Conservation (phyloP, 371 early-diverging fungal genomes). For the Coemansia sp. region DNA sequence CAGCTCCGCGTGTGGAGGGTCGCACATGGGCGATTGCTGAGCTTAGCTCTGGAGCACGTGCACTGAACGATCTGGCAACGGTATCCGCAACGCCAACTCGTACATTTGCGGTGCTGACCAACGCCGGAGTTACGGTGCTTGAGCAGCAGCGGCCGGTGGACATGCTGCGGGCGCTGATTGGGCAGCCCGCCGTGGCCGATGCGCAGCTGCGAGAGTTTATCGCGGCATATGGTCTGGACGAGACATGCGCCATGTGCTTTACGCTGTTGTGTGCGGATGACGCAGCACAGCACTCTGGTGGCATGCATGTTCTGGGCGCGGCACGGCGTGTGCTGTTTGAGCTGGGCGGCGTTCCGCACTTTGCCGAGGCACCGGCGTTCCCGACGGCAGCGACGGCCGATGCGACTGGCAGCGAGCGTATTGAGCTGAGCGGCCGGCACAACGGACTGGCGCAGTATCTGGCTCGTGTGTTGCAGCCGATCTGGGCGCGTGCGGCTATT, state of each 20-base stretch:
- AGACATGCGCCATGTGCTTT: constrained; percentile 76
- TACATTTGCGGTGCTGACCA: constrained; percentile 71
- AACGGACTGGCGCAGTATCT: constrained; percentile 78
- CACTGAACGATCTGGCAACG: constrained; percentile 65
- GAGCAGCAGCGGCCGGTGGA: constrained; percentile 77
- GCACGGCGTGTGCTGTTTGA: constrained; percentile 48
- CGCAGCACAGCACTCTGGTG: constrained; percentile 3
- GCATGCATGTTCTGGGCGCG: constrained; percentile 36
- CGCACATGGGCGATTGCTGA: constrained; percentile 80
- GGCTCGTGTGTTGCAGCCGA: constrained; percentile 64
- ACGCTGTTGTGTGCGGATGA: constrained; percentile 58
- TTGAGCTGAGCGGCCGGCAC: constrained; percentile 54
- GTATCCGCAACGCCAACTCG: constrained; percentile 62
- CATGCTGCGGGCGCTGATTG: constrained; percentile 53
- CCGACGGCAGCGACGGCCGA: background rate
- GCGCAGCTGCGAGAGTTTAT: constrained; percentile 59
- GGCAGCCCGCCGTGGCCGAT: constrained; percentile 48
- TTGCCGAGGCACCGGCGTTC: constrained; percentile 24
- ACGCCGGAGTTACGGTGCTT: constrained; percentile 61
- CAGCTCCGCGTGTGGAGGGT: constrained; percentile 63
- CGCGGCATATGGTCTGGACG: constrained; percentile 58
- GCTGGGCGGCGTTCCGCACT: constrained; percentile 46
- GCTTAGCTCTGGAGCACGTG: constrained; percentile 15
- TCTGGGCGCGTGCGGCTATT: constrained; percentile 62
- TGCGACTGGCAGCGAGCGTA: constrained; percentile 2